Conservation (phyloP, 495 filamentous ascomycete genomes). For the Neurospora sp. region DNA sequence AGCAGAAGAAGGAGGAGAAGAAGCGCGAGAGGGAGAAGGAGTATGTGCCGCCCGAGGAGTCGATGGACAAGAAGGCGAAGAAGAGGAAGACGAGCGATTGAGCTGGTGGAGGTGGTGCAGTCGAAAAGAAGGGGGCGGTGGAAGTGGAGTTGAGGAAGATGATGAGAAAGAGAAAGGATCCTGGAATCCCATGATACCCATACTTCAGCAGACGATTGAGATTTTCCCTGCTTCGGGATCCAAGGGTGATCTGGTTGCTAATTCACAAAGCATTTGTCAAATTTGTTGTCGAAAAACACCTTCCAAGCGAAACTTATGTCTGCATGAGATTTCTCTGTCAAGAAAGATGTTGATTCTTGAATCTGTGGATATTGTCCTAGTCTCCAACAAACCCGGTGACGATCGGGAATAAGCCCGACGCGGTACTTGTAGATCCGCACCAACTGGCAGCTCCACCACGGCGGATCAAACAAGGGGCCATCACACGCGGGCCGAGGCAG, state of each 20-base stretch:
- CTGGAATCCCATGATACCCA: constrained; percentile 22
- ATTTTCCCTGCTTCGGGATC: neutral
- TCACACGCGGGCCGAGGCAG: constrained; percentile 12
- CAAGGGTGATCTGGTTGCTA: neutral
- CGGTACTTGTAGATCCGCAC: neutral
- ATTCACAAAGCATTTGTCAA: neutral
- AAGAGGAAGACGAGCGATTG: constrained; percentile 47
- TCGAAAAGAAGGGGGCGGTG: neutral
- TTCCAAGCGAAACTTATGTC: neutral
- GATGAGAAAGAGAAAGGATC: constrained; percentile 1
- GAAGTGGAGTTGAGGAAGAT: neutral
- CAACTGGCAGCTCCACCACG: neutral
- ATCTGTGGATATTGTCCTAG: neutral
- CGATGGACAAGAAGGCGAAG: constrained; percentile 47
- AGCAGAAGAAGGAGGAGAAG: constrained; percentile 80
- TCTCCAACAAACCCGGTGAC: neutral
- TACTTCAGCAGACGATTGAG: neutral
- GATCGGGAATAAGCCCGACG: neutral
- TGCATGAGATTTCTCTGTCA: neutral
- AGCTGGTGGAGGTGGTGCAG: neutral
- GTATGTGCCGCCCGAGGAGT: constrained; percentile 77
- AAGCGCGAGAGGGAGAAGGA: constrained; percentile 74
- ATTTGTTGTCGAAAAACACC: neutral
- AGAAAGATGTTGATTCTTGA: neutral
- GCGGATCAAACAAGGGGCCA: neutral